Percentiles rank a stretch among this genome's conserved stretches.
Evolutionary conservation across 139 green algal species (phyloP).

Genomic region (Tetratostichococcus sp.): DNA sequence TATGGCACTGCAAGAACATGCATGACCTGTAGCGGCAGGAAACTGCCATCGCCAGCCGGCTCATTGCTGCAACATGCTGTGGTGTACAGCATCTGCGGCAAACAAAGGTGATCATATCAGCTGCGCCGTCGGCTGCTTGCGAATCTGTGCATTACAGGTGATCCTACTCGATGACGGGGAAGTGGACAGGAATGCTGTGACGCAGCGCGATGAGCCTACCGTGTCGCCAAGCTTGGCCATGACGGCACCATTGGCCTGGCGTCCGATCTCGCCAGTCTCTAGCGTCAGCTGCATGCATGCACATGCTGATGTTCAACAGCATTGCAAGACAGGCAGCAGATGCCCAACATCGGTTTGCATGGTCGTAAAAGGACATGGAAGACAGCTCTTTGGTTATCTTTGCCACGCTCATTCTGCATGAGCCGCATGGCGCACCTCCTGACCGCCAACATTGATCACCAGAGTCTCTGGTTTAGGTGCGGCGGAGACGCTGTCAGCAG

Average conservation of each 20-base stretch:
- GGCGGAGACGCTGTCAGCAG: not conserved
- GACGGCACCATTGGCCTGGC: slow-evolving; percentile 88
- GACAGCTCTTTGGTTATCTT: too few relatives aligned
- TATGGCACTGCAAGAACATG: too few relatives aligned
- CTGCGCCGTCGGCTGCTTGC: too few relatives aligned
- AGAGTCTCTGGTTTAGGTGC: not conserved
- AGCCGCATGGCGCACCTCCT: not conserved
- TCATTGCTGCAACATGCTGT: slow-evolving; percentile 75
- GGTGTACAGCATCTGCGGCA: slow-evolving; percentile 79
- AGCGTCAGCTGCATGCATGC: slow-evolving; percentile 60
- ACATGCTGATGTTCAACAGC: not conserved
- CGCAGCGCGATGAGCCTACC: slow-evolving; percentile 29
- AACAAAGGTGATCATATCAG: not conserved
- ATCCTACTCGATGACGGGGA: too few relatives aligned
- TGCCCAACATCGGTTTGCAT: too few relatives aligned
- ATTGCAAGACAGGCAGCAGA: too few relatives aligned
- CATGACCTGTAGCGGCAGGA: slow-evolving; percentile 73
- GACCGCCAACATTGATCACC: not conserved
- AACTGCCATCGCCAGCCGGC: slow-evolving; percentile 64
- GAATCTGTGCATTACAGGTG: too few relatives aligned
- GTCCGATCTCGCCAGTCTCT: slow-evolving; percentile 89
- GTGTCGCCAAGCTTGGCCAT: slow-evolving; percentile 86
- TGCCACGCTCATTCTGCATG: too few relatives aligned
- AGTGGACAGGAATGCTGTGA: too few relatives aligned
- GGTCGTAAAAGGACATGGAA: too few relatives aligned